A percentile compares a stretch with the other conserved stretches of the same genome.
Evolutionary conservation across 2,329 filamentous ascomycete species (phyloP).

Genomic region (Alternaria tenuissima): DNA sequence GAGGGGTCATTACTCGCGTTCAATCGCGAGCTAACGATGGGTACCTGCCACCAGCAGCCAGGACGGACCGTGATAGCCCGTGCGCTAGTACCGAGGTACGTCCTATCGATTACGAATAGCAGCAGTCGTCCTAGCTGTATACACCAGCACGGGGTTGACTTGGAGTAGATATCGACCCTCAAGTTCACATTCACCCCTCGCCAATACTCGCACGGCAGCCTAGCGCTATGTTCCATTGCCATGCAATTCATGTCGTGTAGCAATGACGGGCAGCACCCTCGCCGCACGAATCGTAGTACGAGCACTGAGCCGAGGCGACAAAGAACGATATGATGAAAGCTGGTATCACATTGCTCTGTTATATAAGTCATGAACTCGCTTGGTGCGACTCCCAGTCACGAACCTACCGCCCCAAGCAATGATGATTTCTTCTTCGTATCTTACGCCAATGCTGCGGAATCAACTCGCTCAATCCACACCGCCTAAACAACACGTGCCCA

Average conservation of each 20-base stretch:
- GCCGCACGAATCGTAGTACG: neutral
- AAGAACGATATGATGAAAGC: neutral
- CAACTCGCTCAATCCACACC: constrained; percentile 2
- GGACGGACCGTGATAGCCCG: neutral
- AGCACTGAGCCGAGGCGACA: neutral
- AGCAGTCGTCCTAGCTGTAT: neutral
- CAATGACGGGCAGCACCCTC: constrained; percentile 18
- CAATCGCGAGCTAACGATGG: neutral
- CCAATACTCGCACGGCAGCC: constrained; percentile 6
- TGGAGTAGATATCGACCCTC: neutral
- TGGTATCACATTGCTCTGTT: constrained; percentile 17
- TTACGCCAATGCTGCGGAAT: constrained; percentile 3
- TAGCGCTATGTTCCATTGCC: constrained; percentile 6
- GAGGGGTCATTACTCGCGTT: constrained; percentile 31
- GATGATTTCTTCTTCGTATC: constrained; percentile 5
- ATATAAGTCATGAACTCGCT: constrained; percentile 5
- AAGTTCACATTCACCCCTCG: neutral
- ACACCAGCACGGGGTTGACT: neutral
- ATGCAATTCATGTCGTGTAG: constrained; percentile 19
- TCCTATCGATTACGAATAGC: neutral
- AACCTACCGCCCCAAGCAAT: constrained; percentile 2
- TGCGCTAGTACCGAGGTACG: neutral
- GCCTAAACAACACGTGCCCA: constrained; percentile 10
- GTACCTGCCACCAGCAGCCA: neutral
- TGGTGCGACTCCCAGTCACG: constrained; percentile 2